Evolutionary conservation across 257 asterid species (phyloP), one percentile per base, ranked within the genome.

Genomic region (Solanum microdontum): DNA sequence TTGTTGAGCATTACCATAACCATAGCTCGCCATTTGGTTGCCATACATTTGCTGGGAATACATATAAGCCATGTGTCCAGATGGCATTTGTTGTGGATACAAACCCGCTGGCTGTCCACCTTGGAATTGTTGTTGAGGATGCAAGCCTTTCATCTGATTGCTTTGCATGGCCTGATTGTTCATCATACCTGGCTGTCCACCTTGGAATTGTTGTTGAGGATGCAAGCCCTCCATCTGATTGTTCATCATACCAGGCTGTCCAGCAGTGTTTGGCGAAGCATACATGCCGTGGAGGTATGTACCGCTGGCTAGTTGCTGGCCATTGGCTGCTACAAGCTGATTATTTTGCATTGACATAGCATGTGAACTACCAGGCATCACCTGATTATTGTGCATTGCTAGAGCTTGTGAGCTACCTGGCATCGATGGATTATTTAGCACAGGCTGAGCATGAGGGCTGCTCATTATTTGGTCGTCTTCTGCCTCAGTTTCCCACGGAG

Each of bases 401-500:
- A 79, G 36, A 73, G 82, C 19, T 40, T 37, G 68, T 32, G 87
- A 48, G 34, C 40, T 86, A 74, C 84, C 84, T 73, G 39, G 84
- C 39, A 72, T 79, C 24, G 51, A 7, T 11, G 11, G 84, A 86
- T 73, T 86, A 58, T 73, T 73, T 86, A 1, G 88, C 88, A 51
- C 64, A 32, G 66, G 60, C 68, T 21, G 84, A 48, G 84, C 75
- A 32, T 74, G 60, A 30, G 84, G 88, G 48, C 89, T 89, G 43
- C 83, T 87, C 34, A 89, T 51, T 36, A 91, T 90, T 85, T 90
- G 90, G 88, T 88, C 74, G 83, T 72, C 98, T 21, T 90, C 36
- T 37, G 92, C 70, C 88, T 94, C 96, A 62, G 91, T 93, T 90
- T 97, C 99, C 99, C 99, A 97, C 8, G 99, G 99, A 30, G 99